Conservation (phyloP, 768 basidiomycete genomes). For the Serendipita sp. region DNA sequence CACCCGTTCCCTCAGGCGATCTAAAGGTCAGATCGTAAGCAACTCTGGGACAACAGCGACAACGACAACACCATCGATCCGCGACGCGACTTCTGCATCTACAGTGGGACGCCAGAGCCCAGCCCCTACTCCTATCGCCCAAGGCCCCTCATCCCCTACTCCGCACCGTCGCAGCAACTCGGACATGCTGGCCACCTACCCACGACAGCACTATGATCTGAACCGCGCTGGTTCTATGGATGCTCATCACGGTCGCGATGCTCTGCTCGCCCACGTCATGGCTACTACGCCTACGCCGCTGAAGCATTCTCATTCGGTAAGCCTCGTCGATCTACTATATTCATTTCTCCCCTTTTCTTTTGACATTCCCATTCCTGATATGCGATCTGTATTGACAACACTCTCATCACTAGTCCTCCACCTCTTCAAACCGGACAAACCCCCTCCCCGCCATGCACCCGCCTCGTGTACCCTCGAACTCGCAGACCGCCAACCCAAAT, state of each 20-base stretch:
- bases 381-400: background rate
- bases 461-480: background rate
- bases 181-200: background rate
- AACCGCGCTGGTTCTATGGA: background rate
- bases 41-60: background rate
- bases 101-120: slow-evolving; percentile 24
- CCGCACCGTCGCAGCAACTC: background rate
- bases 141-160: no score
- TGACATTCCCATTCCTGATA: background rate
- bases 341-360: background rate
- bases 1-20: background rate
- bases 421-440: background rate
- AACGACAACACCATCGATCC: background rate
- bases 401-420: background rate
- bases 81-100: slow-evolving; percentile 13
- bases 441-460: background rate
- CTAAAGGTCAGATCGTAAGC: slow-evolving; percentile 1
- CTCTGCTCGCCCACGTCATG: slow-evolving; percentile 2
- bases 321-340: background rate
- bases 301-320: background rate
- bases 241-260: background rate
- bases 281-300: background rate
- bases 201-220: background rate
- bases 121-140: slow-evolving; percentile 6
- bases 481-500: slow-evolving; percentile 1